phyloP scores from a whole-genome alignment of 805 yeast genomes.

The Isabelozyma gotoi region DNA sequence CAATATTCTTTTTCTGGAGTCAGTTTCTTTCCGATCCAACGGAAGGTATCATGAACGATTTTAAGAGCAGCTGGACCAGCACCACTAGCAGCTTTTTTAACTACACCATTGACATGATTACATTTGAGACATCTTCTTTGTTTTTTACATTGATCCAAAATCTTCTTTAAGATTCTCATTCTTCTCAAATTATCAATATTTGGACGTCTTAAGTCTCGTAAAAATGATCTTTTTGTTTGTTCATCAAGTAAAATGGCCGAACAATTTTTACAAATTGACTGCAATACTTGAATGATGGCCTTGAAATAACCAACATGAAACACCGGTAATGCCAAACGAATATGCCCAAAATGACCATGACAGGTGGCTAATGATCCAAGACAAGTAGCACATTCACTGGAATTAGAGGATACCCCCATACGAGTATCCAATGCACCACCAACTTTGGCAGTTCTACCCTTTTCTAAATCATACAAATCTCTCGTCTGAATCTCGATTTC shows the following conservation, averaged over 20 bases:
- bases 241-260: conserved; percentile 76
- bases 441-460: conserved; percentile 77
- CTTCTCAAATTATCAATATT: conserved; percentile 87
- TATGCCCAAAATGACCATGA: conserved; percentile 98
- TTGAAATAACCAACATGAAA: conserved; percentile 98
- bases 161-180: conserved; percentile 81
- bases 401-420: conserved; percentile 92
- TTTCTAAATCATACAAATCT: conserved; percentile 87
- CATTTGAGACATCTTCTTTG: conserved; percentile 89
- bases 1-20: conserved; percentile 82
- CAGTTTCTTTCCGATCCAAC: conserved; percentile 91
- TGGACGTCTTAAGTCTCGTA: conserved; percentile 81
- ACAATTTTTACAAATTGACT: conserved; percentile 88
- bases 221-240: conserved; percentile 62
- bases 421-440: conserved; percentile 88
- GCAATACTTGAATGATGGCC: conserved; percentile 82
- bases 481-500: conserved; percentile 92
- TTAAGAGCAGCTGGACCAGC: conserved; percentile 92
- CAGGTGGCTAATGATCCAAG: conserved; percentile 90
- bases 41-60: conserved; percentile 90
- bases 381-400: conserved; percentile 87
- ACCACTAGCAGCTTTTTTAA: conserved; percentile 91
- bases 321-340: conserved; percentile 89
- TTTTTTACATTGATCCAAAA: conserved; percentile 91
- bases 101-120: conserved; percentile 92